phyloP scores from a whole-genome alignment of 2,329 filamentous ascomycete species.

The Trichoderma pleuroti region DNA sequence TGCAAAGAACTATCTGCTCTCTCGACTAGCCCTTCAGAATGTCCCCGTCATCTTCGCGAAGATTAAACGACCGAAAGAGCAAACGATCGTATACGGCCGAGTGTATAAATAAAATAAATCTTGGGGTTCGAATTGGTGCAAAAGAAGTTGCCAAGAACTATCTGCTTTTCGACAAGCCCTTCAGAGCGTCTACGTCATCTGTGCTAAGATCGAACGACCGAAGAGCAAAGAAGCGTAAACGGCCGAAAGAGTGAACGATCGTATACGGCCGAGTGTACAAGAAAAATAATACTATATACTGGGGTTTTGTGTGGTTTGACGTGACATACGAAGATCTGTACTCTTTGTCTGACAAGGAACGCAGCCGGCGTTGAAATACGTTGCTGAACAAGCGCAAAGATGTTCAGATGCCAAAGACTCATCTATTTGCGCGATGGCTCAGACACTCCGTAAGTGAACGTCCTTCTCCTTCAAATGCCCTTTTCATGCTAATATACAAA shows the following conservation, averaged over 20 bases:
- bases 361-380: not conserved
- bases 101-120: not conserved
- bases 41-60: not conserved
- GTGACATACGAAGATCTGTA: not conserved
- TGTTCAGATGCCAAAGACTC: not conserved
- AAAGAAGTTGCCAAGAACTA: not conserved
- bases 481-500: not conserved
- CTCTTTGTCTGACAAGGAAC: not conserved
- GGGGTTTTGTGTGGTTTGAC: not conserved
- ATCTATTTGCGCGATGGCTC: not conserved
- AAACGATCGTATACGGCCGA: not conserved
- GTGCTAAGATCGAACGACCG: not conserved
- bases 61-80: not conserved
- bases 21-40: no score
- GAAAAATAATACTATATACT: not conserved
- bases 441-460: not conserved
- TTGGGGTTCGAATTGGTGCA: not conserved
- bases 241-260: not conserved
- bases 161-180: not conserved
- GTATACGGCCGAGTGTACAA: not conserved
- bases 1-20: not conserved
- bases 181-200: not conserved
- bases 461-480: not conserved
- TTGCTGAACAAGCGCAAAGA: not conserved
- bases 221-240: not conserved